Evolutionary conservation across 306 rosid species (phyloP).

Genomic region (Benincasa hispida): DNA sequence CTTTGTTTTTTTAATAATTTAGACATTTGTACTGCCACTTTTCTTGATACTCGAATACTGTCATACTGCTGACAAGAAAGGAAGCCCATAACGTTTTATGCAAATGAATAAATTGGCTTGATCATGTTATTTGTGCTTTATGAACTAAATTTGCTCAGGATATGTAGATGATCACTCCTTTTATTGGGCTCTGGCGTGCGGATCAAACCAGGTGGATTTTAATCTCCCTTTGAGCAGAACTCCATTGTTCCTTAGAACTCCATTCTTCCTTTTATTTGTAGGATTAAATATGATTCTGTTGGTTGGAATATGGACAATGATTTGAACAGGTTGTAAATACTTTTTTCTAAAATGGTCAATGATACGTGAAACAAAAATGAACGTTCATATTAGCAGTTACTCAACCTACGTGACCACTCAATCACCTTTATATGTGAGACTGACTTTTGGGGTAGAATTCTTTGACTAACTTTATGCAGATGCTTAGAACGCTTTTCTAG

Average conservation of each 20-base stretch:
- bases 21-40: background rate
- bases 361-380: background rate
- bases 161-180: background rate
- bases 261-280: background rate
- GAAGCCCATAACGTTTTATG: background rate
- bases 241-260: background rate
- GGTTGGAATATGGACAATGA: background rate
- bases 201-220: background rate
- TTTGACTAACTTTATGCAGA: background rate
- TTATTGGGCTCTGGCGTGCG: background rate
- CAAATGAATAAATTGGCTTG: background rate
- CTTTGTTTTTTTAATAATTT: background rate
- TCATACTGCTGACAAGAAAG: background rate
- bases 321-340: background rate
- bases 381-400: background rate
- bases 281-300: background rate
- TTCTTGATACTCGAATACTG: background rate
- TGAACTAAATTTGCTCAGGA: background rate
- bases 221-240: too few relatives aligned
- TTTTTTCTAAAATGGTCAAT: background rate
- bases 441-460: background rate
- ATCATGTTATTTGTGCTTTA: background rate
- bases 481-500: background rate
- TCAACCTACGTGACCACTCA: background rate
- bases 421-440: background rate